Evolutionary conservation across 2,329 filamentous ascomycete species (phyloP).

Genomic region (Zasmidium citrigriseum): DNA sequence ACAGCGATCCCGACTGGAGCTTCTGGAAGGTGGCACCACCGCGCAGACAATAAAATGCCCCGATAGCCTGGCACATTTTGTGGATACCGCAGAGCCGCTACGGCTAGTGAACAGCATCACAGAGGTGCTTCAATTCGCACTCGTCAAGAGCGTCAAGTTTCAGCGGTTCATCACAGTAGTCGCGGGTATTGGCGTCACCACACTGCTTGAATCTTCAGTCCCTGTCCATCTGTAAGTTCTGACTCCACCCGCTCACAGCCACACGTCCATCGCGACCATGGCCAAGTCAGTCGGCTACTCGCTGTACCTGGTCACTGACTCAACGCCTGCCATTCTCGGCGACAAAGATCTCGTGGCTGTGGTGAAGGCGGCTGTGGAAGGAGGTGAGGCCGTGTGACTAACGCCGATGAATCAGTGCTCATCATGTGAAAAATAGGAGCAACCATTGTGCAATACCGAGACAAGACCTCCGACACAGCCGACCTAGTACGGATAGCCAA

Average conservation of each 20-base stretch:
- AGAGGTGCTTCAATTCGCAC: neutral
- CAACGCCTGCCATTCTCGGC: constrained; percentile 80
- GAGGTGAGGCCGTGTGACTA: constrained; percentile 53
- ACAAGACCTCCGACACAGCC: constrained; percentile 78
- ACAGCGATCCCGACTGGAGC: no score
- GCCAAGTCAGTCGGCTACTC: constrained; percentile 65
- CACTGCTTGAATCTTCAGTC: no score
- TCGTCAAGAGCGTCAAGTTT: neutral
- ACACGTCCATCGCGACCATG: constrained; percentile 9
- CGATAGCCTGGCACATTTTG: no score
- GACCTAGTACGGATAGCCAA: constrained; percentile 69
- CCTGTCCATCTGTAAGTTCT: constrained; percentile 7
- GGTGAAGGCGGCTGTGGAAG: constrained; percentile 73
- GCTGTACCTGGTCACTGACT: constrained; percentile 90
- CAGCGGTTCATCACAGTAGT: neutral
- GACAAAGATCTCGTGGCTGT: constrained; percentile 68
- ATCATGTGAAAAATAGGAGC: constrained; percentile 56
- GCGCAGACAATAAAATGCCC: no score
- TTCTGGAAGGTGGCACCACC: neutral
- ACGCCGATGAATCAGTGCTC: constrained; percentile 1
- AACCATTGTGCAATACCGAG: constrained; percentile 85
- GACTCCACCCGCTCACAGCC: constrained; percentile 1
- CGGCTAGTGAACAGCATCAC: neutral
- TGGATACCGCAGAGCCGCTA: no score
- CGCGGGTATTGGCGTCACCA: neutral